phyloP scores from a whole-genome alignment of 345 rosid species.

The Turritis glabra region DNA sequence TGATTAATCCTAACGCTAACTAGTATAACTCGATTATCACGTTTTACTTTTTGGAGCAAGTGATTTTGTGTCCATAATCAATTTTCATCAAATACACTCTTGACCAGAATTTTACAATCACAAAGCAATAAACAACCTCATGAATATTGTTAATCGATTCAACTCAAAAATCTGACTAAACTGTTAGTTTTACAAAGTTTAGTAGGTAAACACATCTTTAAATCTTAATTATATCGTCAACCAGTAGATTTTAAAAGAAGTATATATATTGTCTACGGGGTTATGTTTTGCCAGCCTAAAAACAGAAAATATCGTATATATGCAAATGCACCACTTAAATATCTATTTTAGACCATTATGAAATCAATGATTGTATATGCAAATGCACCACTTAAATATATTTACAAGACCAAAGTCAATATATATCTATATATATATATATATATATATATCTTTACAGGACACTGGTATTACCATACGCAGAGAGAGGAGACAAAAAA shows the following conservation, averaged over 20 bases:
- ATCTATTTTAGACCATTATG: not conserved
- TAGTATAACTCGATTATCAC: constrained; percentile 17
- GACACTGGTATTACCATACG: not conserved
- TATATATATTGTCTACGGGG: too few species aligned
- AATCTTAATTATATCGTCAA: too few species aligned
- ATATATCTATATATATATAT: too few species aligned
- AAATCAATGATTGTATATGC: not conserved
- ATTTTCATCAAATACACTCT: not conserved
- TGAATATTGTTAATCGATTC: not conserved
- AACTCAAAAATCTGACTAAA: not conserved
- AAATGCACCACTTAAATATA: not conserved
- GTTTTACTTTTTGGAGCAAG: constrained; percentile 7
- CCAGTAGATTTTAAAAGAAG: too few species aligned
- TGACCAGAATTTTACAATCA: not conserved
- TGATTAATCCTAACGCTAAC: constrained; percentile 17
- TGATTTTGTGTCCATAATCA: not conserved
- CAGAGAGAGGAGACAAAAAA: not conserved
- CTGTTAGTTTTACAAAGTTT: too few species aligned
- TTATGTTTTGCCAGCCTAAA: too few species aligned
- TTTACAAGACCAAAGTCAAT: too few species aligned
- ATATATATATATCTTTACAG: not conserved
- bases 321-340: constrained; percentile 2
- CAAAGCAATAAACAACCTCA: not conserved
- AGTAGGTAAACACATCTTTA: too few species aligned
- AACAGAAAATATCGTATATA: not conserved